Evolutionary conservation across 2,329 filamentous ascomycete genomes (phyloP), one percentile per base, ranked within the genome.

Genomic region (Aspergillus phoenicis): DNA sequence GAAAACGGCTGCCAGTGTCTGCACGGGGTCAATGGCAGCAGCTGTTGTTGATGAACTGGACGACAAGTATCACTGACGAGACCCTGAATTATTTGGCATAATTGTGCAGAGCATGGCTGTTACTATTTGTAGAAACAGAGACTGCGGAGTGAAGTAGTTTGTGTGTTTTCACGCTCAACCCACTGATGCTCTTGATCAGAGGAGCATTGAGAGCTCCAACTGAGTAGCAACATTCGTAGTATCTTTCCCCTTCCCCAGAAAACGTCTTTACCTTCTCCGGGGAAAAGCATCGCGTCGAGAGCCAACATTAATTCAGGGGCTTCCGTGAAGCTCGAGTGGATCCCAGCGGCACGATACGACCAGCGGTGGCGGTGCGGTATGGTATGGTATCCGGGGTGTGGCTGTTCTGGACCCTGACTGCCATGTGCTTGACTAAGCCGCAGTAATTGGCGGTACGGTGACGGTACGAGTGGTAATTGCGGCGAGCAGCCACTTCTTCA

Each of bases 291-390:
- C 52, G 22, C 52, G 17, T 52, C 15, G n/a, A 20, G 36, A 28
- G 24, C 17, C 39, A 28, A 15, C 53, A 47, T 63, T 36, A 36
- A 36, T 36, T 67, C 65, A 67, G 65, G 66, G 66, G 66, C 38
- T 60, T 36, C 33, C 57, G 20, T 63, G 60, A 66, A 68, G 65
- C 65, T 67, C 45, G 28, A 47, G 62, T 68, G 66, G 66, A 68
- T 61, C 64, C 56, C 28, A 36, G n/a, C n/a, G 17, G 24, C 15
- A 28, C 52, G 38, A 41, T 43, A 41, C 38, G 41, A 38, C 28
- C 49, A 52, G 28, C 3, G 38, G 64, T 67, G 66, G 66, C 66
- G 66, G 65, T 68, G 64, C 64, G 22, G 38, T 59, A 60, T 49
- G 53, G 49, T 62, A 59, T 41, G 47, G 59, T 61, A 56, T n/a